A percentile compares a stretch with the other conserved stretches of the same genome.
Evolutionary conservation across 164 flowering plant species (phyloP).

Genomic region (Nelumbo lutea): DNA sequence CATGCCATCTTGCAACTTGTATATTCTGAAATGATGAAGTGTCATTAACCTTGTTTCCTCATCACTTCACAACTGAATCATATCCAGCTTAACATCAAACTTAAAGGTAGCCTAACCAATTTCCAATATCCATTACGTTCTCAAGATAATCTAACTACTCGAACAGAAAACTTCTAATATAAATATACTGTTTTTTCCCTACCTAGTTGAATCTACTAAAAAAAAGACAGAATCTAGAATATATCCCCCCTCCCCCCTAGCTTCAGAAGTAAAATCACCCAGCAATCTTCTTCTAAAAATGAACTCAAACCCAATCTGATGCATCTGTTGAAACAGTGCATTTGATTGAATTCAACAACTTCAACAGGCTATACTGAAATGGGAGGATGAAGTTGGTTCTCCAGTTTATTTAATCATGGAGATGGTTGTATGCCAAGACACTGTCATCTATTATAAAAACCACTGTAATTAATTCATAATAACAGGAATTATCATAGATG

Average conservation of each 20-base stretch:
- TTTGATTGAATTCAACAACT: neutral
- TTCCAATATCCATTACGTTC: slow-evolving; percentile 5
- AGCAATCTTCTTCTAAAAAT: neutral
- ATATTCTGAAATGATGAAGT: slow-evolving; percentile 9
- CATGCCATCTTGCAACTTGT: slow-evolving; percentile 21
- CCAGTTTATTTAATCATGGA: no score
- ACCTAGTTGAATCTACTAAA: no score
- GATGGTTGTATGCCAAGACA: no score
- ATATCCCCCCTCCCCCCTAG: neutral
- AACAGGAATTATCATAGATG: no score
- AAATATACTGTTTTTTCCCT: neutral
- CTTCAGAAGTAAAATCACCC: neutral
- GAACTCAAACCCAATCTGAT: neutral
- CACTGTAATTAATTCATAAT: no score
- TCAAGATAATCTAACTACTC: neutral
- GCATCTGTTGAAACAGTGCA: neutral
- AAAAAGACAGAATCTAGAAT: no score
- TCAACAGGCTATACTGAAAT: neutral
- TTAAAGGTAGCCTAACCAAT: slow-evolving; percentile 26
- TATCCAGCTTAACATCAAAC: slow-evolving; percentile 9
- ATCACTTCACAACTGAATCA: slow-evolving; percentile 23
- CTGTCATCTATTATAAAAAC: no score
- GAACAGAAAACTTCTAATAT: neutral
- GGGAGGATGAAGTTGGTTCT: no score
- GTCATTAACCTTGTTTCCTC: slow-evolving; percentile 24